Evolutionary conservation across 257 asterid species (phyloP), one percentile per base, ranked within the genome.

Genomic region (Solanum virginianum): DNA sequence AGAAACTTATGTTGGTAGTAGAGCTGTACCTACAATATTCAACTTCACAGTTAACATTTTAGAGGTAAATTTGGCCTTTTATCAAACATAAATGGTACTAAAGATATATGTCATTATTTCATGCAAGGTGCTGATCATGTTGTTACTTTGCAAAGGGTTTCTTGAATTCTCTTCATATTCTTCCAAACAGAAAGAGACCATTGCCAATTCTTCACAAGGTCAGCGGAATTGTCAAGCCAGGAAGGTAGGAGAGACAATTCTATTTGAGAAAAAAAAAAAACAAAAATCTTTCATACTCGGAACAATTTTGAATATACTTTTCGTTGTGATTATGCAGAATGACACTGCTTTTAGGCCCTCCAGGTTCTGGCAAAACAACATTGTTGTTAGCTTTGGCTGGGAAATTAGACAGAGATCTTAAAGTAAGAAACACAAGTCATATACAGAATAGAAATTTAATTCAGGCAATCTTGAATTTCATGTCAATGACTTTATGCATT

Each of bases 271-370:
- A 36, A 4, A 36, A 1, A 29, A 36, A 36, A 36, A 36, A 36
- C 0, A 36, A 10, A 62, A 22, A 20, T 20, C 45, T 43, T 62
- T 15, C 14, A 43, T 22, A 0, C 26, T 41, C 54, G 26, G 47
- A 6, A 66, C 53, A 4, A 15, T 16, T 18, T 71, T 16, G 24
- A 60, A 60, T 32, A 43, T 63, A 24, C 29, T 12, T 71, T n/a
- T 39, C 20, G 13, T 43, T 80, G 49, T 70, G 63, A 82, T 51
- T 84, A 47, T 63, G 91, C 89, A 94, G 97, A 8, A 89, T 93
- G 97, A 92, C 95, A 22, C 88, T 94, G 86, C 91, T 94, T 69
- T 89, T 94, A 84, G 97, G 97, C 2, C 98, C 97, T 36, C 41
- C 41, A 36, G 41, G 41, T 3, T 36, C 41, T 36, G 41, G 41